Evolutionary conservation across 2,329 filamentous ascomycete genomes (phyloP), one percentile per base, ranked within the genome.

Genomic region (Blastomyces percursus): DNA sequence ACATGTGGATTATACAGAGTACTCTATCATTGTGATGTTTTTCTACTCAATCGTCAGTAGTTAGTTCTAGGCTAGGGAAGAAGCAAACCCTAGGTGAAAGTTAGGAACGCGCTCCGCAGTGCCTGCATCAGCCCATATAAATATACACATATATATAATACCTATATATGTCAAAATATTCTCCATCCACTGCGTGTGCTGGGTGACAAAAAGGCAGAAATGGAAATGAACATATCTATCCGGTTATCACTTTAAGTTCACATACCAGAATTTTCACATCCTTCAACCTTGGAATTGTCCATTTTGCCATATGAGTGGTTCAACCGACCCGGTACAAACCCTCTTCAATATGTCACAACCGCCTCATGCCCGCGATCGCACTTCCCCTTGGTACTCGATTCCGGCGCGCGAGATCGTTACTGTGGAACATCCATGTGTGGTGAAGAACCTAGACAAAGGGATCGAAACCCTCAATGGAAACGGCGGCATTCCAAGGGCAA

Each of bases 401-500:
- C 82, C 83, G 2, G 67, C 74, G 46, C 76, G 79, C 64, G 76
- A 79, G 60, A 76, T 88, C 57, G 79, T 86, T 61, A 81, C 80
- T 64, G 79, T 89, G 56, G 86, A 89, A 70, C 86, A 89, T 74
- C 86, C 86, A 60, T 85, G 83, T 70, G 80, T 88, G 61, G 75
- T 89, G 69, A 82, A 81, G 70, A 84, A 88, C 72, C 71, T 87
- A 62, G 82, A 87, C 69, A 85, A 82, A 70, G 86, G 80, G 64
- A 78, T 89, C 67, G 77, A 80, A 54, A 87, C 86, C 48, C 79
- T 89, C 55, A 84, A 86, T 51, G 84, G 84, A 46, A 74, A 80
- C 63, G 67, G 74, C 44, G 80, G 79, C 61, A 77, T 87, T 66
- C 77, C 79, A 69, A 79, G 82, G 71, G 83, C 83, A 65, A 64